phyloP scores from a whole-genome alignment of 2,329 filamentous ascomycete genomes.

The Colletotrichum orchidophilum region DNA sequence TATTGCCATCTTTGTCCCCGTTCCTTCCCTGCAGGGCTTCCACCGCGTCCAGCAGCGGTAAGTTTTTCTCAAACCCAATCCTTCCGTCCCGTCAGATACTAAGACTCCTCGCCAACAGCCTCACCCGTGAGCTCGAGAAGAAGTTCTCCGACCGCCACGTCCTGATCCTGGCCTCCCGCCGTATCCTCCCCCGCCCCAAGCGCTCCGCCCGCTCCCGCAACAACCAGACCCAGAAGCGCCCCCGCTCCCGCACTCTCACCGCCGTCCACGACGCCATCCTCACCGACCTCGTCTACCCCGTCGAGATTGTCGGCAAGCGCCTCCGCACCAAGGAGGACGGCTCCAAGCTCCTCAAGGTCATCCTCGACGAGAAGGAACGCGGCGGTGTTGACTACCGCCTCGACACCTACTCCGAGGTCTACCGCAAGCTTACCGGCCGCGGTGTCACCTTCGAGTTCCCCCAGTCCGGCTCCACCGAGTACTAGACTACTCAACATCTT shows the following conservation, averaged over 20 bases:
- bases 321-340: constrained; percentile 98
- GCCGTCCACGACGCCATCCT: constrained; percentile 99
- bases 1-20: constrained; percentile 99
- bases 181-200: constrained; percentile 98
- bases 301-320: constrained; percentile 99
- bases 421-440: constrained; percentile 97
- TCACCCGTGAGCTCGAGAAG: constrained; percentile 99
- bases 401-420: constrained; percentile 99
- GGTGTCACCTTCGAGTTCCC: constrained; percentile 99
- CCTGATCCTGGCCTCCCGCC: constrained; percentile 97
- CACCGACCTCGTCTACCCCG: constrained; percentile 96
- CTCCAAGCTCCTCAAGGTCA: constrained; percentile 97
- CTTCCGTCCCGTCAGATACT: neutral
- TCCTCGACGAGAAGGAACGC: constrained; percentile 99
- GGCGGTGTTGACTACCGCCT: constrained; percentile 99
- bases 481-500: constrained; percentile 59
- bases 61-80: constrained; percentile 47
- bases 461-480: constrained; percentile 80
- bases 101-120: constrained; percentile 66
- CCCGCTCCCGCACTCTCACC: constrained; percentile 95
- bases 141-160: constrained; percentile 99
- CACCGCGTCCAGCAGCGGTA: constrained; percentile 99
- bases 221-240: constrained; percentile 98
- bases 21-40: constrained; percentile 97
- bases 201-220: constrained; percentile 96